Base-by-base conservation (phyloP, 2,329 filamentous ascomycete species). In the Trichophyton benhamiae region DNA sequence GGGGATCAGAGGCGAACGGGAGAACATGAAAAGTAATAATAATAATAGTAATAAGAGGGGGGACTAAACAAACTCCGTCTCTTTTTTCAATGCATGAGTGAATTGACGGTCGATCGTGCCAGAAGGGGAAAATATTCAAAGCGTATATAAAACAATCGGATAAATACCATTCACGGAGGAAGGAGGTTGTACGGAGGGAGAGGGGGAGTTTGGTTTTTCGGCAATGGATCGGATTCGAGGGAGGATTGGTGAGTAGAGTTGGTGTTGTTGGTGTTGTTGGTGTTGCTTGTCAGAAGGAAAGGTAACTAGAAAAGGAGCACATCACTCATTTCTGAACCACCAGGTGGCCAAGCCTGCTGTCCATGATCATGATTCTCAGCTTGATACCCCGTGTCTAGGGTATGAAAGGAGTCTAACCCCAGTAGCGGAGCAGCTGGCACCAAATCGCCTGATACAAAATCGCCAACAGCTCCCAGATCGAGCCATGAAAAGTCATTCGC, bases 401-500 rank as follows among this genome's bases (percentile, higher is more conserved):
- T 13, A 52, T 70, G 65, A 33, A 72, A 73, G 52, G 72, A 70
- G 61, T 72, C 72, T 4, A 72, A 63, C 61, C 72, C 72, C 15
- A 75, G 60, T n/a, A 74, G 63, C 22, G 70, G 71, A n/a, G 57
- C 63, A 22, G 17, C n/a, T 9, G 44, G 8, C n/a, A 9, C 17
- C 17, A 20, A 2, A 58, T 79, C 77, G 2, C 76, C 75, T 3
- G 75, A 77, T 20, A 79, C 80, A 66, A 81, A 83, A 64, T 84
- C 82, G 0, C 82, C 82, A 1, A 85, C 78, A 1, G 82, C 82
- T 62, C 81, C 80, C 3, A 85, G 72, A 66, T 85, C 82, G 1
- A 83, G 75, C 83, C 83, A 85, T 0, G 82, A 84, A 69, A 85
- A 85, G 49, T 82, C 80, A 59, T 83, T 80, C 1, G 79, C 74